Base-by-base conservation (phyloP, 306 rosid genomes). In the Erythrophleum fordii region DNA sequence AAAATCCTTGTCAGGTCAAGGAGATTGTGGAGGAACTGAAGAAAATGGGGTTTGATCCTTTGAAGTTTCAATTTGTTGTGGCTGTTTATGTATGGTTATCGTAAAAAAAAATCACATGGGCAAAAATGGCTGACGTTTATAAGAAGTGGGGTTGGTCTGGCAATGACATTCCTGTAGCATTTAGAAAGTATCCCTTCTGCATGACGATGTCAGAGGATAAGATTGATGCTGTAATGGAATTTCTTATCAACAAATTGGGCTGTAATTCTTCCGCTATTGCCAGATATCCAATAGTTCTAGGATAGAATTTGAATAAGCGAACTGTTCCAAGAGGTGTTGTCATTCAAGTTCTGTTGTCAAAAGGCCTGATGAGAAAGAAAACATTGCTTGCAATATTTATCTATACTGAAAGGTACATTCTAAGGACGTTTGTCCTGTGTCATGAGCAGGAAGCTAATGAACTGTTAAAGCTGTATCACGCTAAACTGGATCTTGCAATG, bases 371-470 rank as follows among this genome's bases (percentile, higher is more conserved):
- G 13, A 16, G 2, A 6, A 31, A 35, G 5, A 1, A 29, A 62
- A 62, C 11, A 16, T 62, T 17, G 3, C 8, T 62, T 0, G 1
- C 20, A 62, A 16, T 7, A 1, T 31, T 29, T 16, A 14, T 5
- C 2, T 16, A 17, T 16, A 14, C 69, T 16, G 69, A 64, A 2
- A 17, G 6, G 20, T 4, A 5, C 25, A 31, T 64, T 17, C 3
- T 64, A 7, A 1, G 6, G 11, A 64, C 10, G 69, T 34, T 6
- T 86, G 35, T 86, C 28, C 45, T 2, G 20, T 26, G 77, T 67
- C 81, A 80, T 25, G 74, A 48, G 59, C 42, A 83, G 46, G 75
- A 80, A 71, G 83, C 39, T 62, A 72, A 77, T 73, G 77, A 71
- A 18, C 75, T 86, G 6, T 51, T 75, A 42, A 78, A 81, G 80